Conservation (phyloP, 108 stramenopile genomes). For the Nitzschia sp. region DNA sequence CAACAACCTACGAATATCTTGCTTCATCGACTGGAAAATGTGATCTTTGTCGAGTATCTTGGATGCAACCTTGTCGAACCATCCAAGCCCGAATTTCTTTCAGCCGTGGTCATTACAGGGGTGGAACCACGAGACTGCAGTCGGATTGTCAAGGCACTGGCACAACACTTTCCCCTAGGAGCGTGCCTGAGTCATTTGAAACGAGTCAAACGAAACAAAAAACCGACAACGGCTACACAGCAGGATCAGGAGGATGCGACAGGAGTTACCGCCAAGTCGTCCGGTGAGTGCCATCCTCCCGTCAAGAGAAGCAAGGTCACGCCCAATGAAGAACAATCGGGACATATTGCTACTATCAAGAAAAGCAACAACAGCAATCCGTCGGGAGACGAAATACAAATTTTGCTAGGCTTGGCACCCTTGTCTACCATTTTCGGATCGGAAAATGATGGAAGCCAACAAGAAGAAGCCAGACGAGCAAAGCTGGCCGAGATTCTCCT, state of each 20-base stretch:
- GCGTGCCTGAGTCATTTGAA: constrained; percentile 45
- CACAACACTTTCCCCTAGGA: constrained; percentile 21
- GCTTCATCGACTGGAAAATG: too few relatives aligned
- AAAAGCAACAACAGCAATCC: background rate
- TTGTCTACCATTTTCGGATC: too few relatives aligned
- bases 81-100: too few relatives aligned
- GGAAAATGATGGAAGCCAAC: too few relatives aligned
- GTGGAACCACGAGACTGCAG: constrained; percentile 45
- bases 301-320: background rate
- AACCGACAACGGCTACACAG: background rate
- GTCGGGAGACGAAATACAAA: background rate
- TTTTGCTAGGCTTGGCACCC: background rate
- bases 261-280: too few relatives aligned
- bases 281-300: too few relatives aligned
- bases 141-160: constrained; percentile 37
- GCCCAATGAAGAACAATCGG: background rate
- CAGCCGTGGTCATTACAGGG: too few relatives aligned
- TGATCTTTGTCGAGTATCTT: too few relatives aligned
- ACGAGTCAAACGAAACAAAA: constrained; percentile 29
- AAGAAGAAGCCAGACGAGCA: too few relatives aligned
- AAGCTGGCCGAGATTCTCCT: constrained; percentile 17
- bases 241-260: background rate
- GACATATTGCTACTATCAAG: background rate
- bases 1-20: too few relatives aligned
- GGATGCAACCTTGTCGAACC: too few relatives aligned